These are phyloP conservation scores for Coleophoma eucalyptorum DNA, from an alignment of 2,329 filamentous ascomycete species.

Conservation along the genomic window DNA sequence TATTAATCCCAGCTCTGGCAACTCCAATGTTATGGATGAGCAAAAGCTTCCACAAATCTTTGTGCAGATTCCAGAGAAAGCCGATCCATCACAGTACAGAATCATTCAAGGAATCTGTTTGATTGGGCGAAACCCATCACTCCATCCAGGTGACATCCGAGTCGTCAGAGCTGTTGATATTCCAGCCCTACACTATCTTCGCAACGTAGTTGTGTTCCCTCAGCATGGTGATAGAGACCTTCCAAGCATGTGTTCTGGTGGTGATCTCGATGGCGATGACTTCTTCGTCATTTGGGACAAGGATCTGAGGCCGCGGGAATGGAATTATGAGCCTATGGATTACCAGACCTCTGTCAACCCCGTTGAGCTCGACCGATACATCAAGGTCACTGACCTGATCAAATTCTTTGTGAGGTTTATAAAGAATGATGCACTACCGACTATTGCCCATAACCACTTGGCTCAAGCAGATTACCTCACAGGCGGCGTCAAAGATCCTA, in stretches of 20 bases:
- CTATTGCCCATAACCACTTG: conserved; percentile 79
- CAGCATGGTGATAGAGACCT: conserved; percentile 79
- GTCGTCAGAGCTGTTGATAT: conserved; percentile 81
- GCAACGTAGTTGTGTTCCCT: conserved; percentile 84
- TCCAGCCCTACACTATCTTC: conserved; percentile 68
- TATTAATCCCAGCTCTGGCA: conserved; percentile 38
- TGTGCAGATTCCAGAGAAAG: conserved; percentile 67
- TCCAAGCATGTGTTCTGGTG: conserved; percentile 92
- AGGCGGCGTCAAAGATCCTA: conserved; percentile 59
- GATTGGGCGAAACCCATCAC: conserved; percentile 85
- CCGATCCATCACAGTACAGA: conserved; percentile 47
- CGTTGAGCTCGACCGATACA: conserved; percentile 51
- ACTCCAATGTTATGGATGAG: conserved; percentile 23
- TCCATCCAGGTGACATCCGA: conserved; percentile 89
- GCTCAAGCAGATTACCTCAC: conserved; percentile 65
- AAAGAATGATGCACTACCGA: conserved; percentile 79
- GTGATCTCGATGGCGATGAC: conserved; percentile 93
- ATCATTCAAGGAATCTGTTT: conserved; percentile 76
- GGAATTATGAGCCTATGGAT: conserved; percentile 76
- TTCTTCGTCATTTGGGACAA: conserved; percentile 92
- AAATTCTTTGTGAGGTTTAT: conserved; percentile 90
- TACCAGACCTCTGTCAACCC: conserved; percentile 57
- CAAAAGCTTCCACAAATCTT: conserved; percentile 79
- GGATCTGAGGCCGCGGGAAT: conserved; percentile 63
- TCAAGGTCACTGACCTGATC: conserved; percentile 70